Evolutionary conservation across 75 land plant genomes (phyloP).

Genomic region (Picea glauca): DNA sequence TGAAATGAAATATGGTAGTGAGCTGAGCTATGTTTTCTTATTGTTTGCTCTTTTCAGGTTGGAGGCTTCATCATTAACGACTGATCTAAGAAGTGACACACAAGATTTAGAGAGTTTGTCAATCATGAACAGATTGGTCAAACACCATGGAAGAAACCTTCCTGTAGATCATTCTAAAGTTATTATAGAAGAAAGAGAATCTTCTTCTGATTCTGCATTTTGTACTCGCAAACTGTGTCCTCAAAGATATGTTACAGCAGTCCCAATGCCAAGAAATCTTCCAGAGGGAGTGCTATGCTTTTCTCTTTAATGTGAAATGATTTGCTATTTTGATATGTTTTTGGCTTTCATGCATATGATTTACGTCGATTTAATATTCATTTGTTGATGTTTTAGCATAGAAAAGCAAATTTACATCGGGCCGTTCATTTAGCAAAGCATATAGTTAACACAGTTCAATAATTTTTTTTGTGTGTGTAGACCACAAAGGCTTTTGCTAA

Average conservation of each 20-base stretch:
- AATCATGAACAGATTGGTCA: conserved; percentile 57
- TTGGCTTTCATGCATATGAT: conserved; percentile 1
- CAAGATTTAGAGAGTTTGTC: conserved; percentile 63
- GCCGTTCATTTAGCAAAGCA: neutral
- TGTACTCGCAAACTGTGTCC: conserved; percentile 15
- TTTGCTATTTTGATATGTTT: conserved; percentile 4
- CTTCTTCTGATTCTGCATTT: conserved; percentile 17
- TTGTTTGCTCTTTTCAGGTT: conserved; percentile 29
- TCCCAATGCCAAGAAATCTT: conserved; percentile 36
- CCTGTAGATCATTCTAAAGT: conserved; percentile 2
- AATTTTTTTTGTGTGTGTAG: neutral
- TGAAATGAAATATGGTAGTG: neutral
- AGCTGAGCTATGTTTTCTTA: neutral
- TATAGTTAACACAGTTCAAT: neutral
- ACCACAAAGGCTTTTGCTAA: too few relatives aligned
- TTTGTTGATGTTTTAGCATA: conserved; percentile 2
- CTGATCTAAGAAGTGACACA: conserved; percentile 39
- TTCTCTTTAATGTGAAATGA: conserved; percentile 36
- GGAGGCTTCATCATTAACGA: conserved; percentile 31
- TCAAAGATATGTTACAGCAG: conserved; percentile 48
- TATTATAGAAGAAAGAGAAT: conserved; percentile 3
- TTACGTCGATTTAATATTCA: conserved; percentile 2
- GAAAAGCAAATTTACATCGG: neutral
- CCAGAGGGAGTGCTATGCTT: conserved; percentile 50
- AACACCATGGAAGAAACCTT: conserved; percentile 30